Conservation (phyloP, 371 early-diverging fungal species). For the Mortierella sp. region DNA sequence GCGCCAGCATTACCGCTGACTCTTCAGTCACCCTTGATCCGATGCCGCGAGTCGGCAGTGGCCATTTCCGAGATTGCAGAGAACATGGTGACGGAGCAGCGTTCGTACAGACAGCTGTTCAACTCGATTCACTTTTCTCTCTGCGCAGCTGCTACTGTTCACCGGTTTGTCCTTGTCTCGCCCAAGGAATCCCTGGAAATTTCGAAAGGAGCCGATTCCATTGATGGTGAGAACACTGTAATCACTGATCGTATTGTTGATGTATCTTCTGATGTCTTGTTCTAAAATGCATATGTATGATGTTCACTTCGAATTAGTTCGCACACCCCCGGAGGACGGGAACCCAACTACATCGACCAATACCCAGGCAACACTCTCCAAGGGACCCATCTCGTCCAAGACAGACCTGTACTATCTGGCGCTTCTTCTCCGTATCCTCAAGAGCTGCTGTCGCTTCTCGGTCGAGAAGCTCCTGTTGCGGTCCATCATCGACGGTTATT, state of each 20-base stretch:
- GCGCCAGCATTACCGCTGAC: constrained; percentile 38
- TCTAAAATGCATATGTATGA: neutral
- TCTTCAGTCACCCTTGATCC: constrained; percentile 39
- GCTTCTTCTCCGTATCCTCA: constrained; percentile 39
- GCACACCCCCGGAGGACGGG: neutral
- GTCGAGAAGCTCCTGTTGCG: constrained; percentile 32
- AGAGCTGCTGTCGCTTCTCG: constrained; percentile 48
- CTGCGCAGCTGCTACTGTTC: constrained; percentile 50
- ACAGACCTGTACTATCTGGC: constrained; percentile 41
- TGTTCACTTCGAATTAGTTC: neutral
- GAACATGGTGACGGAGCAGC: constrained; percentile 40
- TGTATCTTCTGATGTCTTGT: neutral
- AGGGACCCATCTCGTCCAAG: constrained; percentile 26
- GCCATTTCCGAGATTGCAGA: constrained; percentile 53
- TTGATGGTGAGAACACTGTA: constrained; percentile 18
- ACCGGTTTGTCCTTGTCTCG: constrained; percentile 41
- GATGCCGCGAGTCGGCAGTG: constrained; percentile 47
- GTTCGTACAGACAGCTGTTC: constrained; percentile 44
- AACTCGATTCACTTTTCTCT: constrained; percentile 50
- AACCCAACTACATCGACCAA: constrained; percentile 1
- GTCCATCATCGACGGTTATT: constrained; percentile 20
- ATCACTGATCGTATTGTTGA: neutral
- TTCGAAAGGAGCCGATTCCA: neutral
- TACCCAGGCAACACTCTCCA: constrained; percentile 26
- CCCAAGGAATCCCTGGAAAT: constrained; percentile 1